Conservation (phyloP, 2,329 filamentous ascomycete genomes). For the Aspergillus floridensis region DNA sequence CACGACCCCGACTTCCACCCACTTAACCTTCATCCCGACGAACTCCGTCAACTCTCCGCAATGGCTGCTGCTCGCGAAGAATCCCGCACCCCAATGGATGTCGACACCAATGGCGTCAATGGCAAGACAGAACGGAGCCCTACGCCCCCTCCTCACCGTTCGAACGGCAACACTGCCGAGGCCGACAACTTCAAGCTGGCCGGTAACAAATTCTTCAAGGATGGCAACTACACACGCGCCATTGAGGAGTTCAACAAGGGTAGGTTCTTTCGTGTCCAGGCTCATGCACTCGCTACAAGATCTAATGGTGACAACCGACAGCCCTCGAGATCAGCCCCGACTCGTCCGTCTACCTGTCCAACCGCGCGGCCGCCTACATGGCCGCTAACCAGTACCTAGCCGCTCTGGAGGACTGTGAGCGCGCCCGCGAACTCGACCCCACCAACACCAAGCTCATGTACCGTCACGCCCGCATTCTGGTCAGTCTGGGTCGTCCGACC, state of each 20-base stretch:
- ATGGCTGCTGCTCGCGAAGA: slow-evolving; percentile 48
- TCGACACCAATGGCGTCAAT: slow-evolving; percentile 55
- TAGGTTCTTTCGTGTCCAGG: slow-evolving; percentile 43
- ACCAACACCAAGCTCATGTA: slow-evolving; percentile 84
- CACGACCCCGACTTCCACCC: slow-evolving; percentile 69
- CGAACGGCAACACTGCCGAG: slow-evolving; percentile 62
- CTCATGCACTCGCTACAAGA: neutral
- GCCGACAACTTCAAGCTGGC: slow-evolving; percentile 88
- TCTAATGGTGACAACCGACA: slow-evolving; percentile 37
- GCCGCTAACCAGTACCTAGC: slow-evolving; percentile 74
- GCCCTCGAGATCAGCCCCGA: slow-evolving; percentile 83
- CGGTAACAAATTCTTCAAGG: slow-evolving; percentile 97
- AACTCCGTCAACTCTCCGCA: slow-evolving; percentile 72
- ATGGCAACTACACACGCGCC: slow-evolving; percentile 81
- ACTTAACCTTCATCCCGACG: slow-evolving; percentile 84
- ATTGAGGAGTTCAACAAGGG: slow-evolving; percentile 95
- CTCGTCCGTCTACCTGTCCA: slow-evolving; percentile 87
- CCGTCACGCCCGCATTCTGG: slow-evolving; percentile 85
- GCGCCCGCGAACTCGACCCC: slow-evolving; percentile 78
- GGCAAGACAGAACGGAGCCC: slow-evolving; percentile 40
- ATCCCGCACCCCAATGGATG: slow-evolving; percentile 66
- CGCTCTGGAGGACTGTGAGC: slow-evolving; percentile 82
- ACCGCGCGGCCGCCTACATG: slow-evolving; percentile 93
- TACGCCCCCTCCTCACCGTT: slow-evolving; percentile 48
- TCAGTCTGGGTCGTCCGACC: slow-evolving; percentile 77